Evolutionary conservation across 805 yeast species (phyloP), one percentile per base, ranked within the genome.

Genomic region (Saturnispora mendoncae): DNA sequence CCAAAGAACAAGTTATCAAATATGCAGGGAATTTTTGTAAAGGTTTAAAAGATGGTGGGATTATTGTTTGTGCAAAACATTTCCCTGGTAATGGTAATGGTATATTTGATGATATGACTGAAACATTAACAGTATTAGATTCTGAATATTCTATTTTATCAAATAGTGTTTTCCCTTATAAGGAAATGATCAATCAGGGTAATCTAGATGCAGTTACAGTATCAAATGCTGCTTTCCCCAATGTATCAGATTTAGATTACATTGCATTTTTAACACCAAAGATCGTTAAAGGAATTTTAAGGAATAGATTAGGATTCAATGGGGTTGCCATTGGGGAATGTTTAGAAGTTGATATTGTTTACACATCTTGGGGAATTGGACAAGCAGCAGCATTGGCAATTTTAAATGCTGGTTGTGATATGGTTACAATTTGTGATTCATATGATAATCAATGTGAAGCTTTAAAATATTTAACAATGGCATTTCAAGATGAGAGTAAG

Each of bases 1-100:
- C 76, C n/a, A 63, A 73, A 4, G 76, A 75, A 34, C 78, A 71
- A 29, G 82, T 76, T 10, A 62, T 68, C n/a, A 68, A 66, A 49
- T 75, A 65, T 48, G 79, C 78, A 2, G 52, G 58, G 25, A 76
- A 74, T 2, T 70, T 71, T 46, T 71, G 78, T 4, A 61, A 59
- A 43, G 84, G 82, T 1, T 62, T 73, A 34, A 63, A 64, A 39
- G 73, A 66, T 33, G 79, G 77, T 10, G 79, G 80, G 1, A 52
- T 77, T 10, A 53, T 70, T 28, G 66, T 74, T 2, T 69, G 76
- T 43, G 82, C 80, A 0, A 77, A 77, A 50, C 82, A 78, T 56
- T 77, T 77, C 50, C 84, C 84, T 0, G 84, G 84, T 1, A 74
- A 74, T 39, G 82, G 82, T 3, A 71, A 72, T 41, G 80, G 80